A percentile compares a stretch with the other conserved stretches of the same genome.
Evolutionary conservation across 2,329 filamentous ascomycete genomes (phyloP).

Genomic region (Didymellaceae sp.): DNA sequence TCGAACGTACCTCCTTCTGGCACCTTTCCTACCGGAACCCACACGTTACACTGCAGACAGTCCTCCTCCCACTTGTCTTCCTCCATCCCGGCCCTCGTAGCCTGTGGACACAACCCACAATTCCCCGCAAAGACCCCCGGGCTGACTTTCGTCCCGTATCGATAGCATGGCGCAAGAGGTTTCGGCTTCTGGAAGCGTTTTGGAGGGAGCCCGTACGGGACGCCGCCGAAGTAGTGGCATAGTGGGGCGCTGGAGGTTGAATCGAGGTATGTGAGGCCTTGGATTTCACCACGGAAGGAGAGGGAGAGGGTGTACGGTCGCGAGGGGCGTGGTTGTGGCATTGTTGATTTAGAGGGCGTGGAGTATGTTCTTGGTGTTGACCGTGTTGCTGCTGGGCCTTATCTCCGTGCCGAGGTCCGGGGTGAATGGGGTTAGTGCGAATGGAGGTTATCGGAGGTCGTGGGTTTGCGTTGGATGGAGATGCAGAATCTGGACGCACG

Average conservation of each 20-base stretch:
- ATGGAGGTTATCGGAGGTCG: constrained; percentile 7
- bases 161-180: constrained; percentile 55
- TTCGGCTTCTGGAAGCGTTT: constrained; percentile 58
- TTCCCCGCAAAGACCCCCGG: constrained; percentile 55
- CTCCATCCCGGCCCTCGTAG: constrained; percentile 32
- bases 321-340: constrained; percentile 29
- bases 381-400: too few species aligned
- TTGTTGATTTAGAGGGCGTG: constrained; percentile 11
- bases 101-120: constrained; percentile 60
- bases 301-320: constrained; percentile 46
- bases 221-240: constrained; percentile 61
- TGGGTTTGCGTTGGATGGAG: too few species aligned
- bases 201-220: constrained; percentile 63
- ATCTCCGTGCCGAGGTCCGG: too few species aligned
- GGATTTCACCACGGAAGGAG: constrained; percentile 56
- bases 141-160: constrained; percentile 57
- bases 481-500: too few species aligned
- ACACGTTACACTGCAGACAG: constrained; percentile 64
- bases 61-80: constrained; percentile 56
- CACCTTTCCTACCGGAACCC: constrained; percentile 57
- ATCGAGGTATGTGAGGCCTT: constrained; percentile 56
- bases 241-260: constrained; percentile 42
- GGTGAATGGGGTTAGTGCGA: too few species aligned
- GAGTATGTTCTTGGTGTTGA: too few species aligned
- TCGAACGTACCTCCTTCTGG: constrained; percentile 47